Conservation (phyloP, 2,329 filamentous ascomycete genomes). For the Ceratocystis colombiana region DNA sequence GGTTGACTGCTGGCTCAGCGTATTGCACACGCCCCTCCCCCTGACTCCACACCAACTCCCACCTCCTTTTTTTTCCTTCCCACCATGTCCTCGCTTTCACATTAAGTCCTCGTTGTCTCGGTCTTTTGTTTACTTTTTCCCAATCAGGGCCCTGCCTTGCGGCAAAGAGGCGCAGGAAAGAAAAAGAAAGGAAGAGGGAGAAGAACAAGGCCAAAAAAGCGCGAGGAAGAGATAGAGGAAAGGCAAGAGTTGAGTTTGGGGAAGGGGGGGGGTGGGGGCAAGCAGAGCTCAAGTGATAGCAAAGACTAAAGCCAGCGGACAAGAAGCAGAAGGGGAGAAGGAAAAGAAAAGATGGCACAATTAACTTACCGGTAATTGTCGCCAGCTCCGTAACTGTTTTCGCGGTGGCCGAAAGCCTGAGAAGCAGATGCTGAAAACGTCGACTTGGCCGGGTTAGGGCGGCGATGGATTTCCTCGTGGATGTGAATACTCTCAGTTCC, state of each 20-base stretch:
- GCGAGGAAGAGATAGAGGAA: too few relatives aligned
- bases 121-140: slow-evolving; percentile 18
- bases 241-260: neutral
- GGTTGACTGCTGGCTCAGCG: slow-evolving; percentile 1
- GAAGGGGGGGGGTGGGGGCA: slow-evolving; percentile 25
- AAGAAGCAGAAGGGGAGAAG: neutral
- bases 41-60: slow-evolving; percentile 6
- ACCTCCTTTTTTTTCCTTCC: slow-evolving; percentile 16
- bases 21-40: neutral
- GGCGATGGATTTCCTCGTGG: slow-evolving; percentile 24
- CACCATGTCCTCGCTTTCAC: neutral
- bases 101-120: slow-evolving; percentile 3
- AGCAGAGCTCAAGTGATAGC: slow-evolving; percentile 15
- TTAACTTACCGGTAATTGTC: slow-evolving; percentile 23
- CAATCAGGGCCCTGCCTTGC: slow-evolving; percentile 7
- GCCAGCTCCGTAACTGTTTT: slow-evolving; percentile 19
- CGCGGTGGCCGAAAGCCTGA: slow-evolving; percentile 15
- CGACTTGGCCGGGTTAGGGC: slow-evolving; percentile 20
- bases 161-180: slow-evolving; percentile 27
- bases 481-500: slow-evolving; percentile 19
- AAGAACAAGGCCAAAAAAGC: neutral
- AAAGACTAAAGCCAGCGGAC: neutral
- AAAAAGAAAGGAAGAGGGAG: slow-evolving; percentile 8
- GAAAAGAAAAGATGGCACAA: too few relatives aligned
- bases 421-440: slow-evolving; percentile 13